Base-by-base conservation (phyloP, 2,329 filamentous ascomycete species). In the Trichoderma breve region DNA sequence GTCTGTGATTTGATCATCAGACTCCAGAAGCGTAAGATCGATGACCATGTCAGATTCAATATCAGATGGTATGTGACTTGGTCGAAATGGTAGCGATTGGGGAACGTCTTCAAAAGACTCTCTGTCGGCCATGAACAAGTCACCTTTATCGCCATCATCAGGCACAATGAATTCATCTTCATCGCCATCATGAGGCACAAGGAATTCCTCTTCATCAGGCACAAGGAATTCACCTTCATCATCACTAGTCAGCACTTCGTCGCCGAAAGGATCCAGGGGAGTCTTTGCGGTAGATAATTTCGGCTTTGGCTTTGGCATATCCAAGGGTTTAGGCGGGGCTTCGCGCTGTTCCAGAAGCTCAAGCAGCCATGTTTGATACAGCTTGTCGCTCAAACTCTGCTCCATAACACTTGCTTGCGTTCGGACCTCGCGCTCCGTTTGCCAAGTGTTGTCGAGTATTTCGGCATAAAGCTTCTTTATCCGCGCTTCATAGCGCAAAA, bases 361-460 rank as follows among this genome's bases (percentile, higher is more conserved):
- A n/a, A 87, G 82, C 3, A 83, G 78, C 87, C 88, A 91, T 8
- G 78, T 76, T 9, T 85, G 78, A 51, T 87, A 80, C 76, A 91
- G 83, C 63, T 87, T 86, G 70, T 92, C 86, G 43, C 88, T 86
- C 1, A 97, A 81, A 4, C 86, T 93, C 5, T 84, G 82, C 72
- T 95, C 90, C 70, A 97, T 82, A 43, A 82, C 86, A 12, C 82
- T 80, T 63, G 90, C 89, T 75, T 89, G 87, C 6, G 80, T 82
- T 30, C 84, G 81, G 15, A 96, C 78, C 15, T 90, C 84, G 1
- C 80, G 76, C 26, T 83, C 81, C 8, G 82, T 87, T 12, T 81
- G 79, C 87, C 90, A 93, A 34, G 83, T 78, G 18, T 86, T 81
- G 1, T 78, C 75, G 26, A 84, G 74, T 39, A 94, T 88, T 24